phyloP scores from a whole-genome alignment of 108 stramenopile species.

The Cyclotella distinguenda region DNA sequence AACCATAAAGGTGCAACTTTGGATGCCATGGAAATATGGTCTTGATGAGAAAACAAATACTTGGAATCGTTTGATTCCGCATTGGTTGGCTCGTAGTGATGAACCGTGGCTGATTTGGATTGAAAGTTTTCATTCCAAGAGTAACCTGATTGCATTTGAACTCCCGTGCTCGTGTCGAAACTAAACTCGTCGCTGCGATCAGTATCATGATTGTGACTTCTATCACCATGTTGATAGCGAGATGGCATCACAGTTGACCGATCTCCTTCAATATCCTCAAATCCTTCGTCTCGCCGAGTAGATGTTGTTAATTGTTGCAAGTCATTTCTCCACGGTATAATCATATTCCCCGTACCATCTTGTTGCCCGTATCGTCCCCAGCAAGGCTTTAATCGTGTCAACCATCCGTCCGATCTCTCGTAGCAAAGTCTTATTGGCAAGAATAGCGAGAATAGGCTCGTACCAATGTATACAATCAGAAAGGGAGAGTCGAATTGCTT shows the following conservation, averaged over 20 bases:
- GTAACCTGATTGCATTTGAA: constrained; percentile 1
- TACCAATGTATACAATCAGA: constrained; percentile 90
- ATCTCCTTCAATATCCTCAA: background rate
- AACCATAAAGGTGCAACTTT: constrained; percentile 91
- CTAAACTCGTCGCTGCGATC: constrained; percentile 16
- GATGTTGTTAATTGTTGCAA: constrained; percentile 4
- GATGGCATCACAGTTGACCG: constrained; percentile 5
- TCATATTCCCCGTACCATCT: constrained; percentile 8
- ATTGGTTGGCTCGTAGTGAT: constrained; percentile 4
- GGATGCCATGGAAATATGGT: constrained; percentile 51
- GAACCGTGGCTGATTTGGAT: background rate
- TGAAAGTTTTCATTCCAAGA: background rate
- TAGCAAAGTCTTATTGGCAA: constrained; percentile 54
- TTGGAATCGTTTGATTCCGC: background rate
- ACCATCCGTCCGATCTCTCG: constrained; percentile 20
- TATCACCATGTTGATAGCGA: background rate
- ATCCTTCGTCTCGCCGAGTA: background rate
- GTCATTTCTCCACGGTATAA: constrained; percentile 45
- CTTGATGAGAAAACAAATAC: constrained; percentile 44
- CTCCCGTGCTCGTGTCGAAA: constrained; percentile 4
- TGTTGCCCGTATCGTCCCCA: background rate
- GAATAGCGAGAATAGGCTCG: constrained; percentile 73
- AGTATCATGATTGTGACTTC: background rate
- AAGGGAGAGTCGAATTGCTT: constrained; percentile 85
- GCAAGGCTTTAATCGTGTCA: background rate